Evolutionary conservation across 495 filamentous ascomycete genomes (phyloP).

Genomic region (Terfezia claveryi): DNA sequence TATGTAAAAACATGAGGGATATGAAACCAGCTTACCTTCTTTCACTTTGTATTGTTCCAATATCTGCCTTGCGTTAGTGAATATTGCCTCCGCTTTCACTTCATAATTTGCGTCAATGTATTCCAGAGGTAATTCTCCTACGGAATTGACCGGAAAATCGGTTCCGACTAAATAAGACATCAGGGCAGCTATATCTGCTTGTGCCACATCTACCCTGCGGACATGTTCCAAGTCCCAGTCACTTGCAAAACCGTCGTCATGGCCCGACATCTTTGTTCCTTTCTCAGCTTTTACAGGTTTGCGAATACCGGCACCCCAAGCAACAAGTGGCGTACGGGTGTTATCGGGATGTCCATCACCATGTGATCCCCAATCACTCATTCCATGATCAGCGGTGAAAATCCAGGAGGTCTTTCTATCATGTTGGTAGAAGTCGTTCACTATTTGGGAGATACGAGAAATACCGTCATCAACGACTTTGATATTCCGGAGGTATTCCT

Average conservation of each 20-base stretch:
- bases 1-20: not conserved
- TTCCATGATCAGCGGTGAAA: constrained; percentile 96
- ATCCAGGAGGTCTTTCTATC: constrained; percentile 86
- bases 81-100: constrained; percentile 64
- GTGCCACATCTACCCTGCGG: constrained; percentile 68
- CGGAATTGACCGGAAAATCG: constrained; percentile 88
- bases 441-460: constrained; percentile 52
- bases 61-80: constrained; percentile 73
- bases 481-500: constrained; percentile 87
- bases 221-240: constrained; percentile 73
- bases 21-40: constrained; percentile 26
- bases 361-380: constrained; percentile 97
- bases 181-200: constrained; percentile 86
- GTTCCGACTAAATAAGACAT: constrained; percentile 91
- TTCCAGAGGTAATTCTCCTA: constrained; percentile 72
- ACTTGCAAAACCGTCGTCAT: constrained; percentile 76
- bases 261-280: constrained; percentile 35
- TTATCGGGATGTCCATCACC: constrained; percentile 97
- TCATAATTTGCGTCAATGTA: constrained; percentile 49
- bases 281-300: constrained; percentile 36
- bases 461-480: constrained; percentile 83
- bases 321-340: constrained; percentile 79
- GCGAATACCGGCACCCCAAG: constrained; percentile 84
- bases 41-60: constrained; percentile 95
- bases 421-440: constrained; percentile 64